Percentiles rank a stretch among this genome's conserved stretches.
Conservation (phyloP, 768 basidiomycete genomes). For the Kwoniella europaea region DNA sequence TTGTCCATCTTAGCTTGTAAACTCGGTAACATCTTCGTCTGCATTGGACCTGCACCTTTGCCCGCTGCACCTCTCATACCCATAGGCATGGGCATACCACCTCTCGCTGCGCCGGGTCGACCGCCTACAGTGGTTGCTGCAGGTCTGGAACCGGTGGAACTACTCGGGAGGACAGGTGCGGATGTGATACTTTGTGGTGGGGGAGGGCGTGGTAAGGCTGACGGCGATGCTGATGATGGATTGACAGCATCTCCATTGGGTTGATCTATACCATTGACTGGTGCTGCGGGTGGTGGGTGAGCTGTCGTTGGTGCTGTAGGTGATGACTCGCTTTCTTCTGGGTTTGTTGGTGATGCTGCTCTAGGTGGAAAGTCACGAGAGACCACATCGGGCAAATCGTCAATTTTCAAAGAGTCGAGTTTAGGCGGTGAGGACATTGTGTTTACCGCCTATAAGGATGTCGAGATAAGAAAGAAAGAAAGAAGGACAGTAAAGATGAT, state of each 20-base stretch:
- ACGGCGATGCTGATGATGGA: slow-evolving; percentile 7
- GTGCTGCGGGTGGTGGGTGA: slow-evolving; percentile 17
- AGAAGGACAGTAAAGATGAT: neutral
- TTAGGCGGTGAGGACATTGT: slow-evolving; percentile 31
- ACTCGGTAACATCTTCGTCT: slow-evolving; percentile 71
- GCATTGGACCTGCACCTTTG: slow-evolving; percentile 28
- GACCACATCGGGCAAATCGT: slow-evolving; percentile 10
- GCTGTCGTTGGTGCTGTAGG: slow-evolving; percentile 23
- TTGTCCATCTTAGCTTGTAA: slow-evolving; percentile 94
- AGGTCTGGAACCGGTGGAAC: slow-evolving; percentile 3
- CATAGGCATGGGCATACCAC: slow-evolving; percentile 44
- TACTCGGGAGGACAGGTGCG: slow-evolving; percentile 22
- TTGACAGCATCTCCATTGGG: slow-evolving; percentile 7
- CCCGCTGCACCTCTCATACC: slow-evolving; percentile 46
- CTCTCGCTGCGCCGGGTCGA: slow-evolving; percentile 25
- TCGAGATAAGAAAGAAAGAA: neutral
- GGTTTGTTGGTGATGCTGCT: slow-evolving; percentile 6
- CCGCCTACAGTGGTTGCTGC: neutral
- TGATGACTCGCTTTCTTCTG: neutral
- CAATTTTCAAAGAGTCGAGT: slow-evolving; percentile 20
- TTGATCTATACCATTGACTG: neutral
- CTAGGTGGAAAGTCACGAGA: slow-evolving; percentile 15
- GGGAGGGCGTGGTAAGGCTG: slow-evolving; percentile 20
- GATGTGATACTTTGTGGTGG: slow-evolving; percentile 23
- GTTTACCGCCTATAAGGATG: neutral